Percentiles rank a stretch among this genome's conserved stretches.
These are phyloP conservation scores for Zizania palustris DNA, from an alignment of 202 grass and related monocot genomes.

Conservation along the genomic window DNA sequence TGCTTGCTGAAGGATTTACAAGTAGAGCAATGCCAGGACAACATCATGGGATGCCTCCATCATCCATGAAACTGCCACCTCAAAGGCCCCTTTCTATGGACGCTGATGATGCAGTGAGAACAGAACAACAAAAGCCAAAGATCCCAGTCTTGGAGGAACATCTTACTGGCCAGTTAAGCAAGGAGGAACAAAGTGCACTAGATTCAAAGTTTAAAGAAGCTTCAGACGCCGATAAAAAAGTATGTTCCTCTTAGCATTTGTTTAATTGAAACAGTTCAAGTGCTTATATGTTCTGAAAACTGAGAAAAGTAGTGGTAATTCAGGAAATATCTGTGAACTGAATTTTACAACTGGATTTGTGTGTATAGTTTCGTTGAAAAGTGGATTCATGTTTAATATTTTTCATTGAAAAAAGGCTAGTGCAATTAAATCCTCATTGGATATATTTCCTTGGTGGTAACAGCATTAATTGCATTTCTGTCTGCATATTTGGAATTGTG, in stretches of 20 bases:
- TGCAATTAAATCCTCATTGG: conserved; percentile 16
- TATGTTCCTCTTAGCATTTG: conserved; percentile 29
- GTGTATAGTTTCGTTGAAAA: conserved; percentile 20
- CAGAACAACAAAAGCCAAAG: conserved; percentile 78
- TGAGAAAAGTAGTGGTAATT: conserved; percentile 15
- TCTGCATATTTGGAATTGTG: conserved; percentile 2
- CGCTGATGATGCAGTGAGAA: conserved; percentile 45
- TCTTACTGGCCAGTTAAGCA: conserved; percentile 89
- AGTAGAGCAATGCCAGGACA: conserved; percentile 52
- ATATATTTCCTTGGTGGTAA: conserved; percentile 12
- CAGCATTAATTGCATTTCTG: background rate
- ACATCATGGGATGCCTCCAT: conserved; percentile 57
- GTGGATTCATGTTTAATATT: conserved; percentile 20
- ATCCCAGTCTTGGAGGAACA: conserved; percentile 90
- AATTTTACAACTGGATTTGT: conserved; percentile 2
- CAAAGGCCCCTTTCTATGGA: conserved; percentile 60
- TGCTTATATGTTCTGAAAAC: conserved; percentile 28
- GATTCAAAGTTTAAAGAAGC: conserved; percentile 92
- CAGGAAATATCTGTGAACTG: background rate
- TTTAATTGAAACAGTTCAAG: conserved; percentile 24
- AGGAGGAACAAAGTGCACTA: conserved; percentile 76
- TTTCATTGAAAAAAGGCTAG: conserved; percentile 2
- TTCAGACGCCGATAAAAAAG: conserved; percentile 91
- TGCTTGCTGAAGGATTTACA: conserved; percentile 54
- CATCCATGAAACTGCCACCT: conserved; percentile 68